Conservation (phyloP, 129 eudicot species). For the Flaveria sonorensis region DNA sequence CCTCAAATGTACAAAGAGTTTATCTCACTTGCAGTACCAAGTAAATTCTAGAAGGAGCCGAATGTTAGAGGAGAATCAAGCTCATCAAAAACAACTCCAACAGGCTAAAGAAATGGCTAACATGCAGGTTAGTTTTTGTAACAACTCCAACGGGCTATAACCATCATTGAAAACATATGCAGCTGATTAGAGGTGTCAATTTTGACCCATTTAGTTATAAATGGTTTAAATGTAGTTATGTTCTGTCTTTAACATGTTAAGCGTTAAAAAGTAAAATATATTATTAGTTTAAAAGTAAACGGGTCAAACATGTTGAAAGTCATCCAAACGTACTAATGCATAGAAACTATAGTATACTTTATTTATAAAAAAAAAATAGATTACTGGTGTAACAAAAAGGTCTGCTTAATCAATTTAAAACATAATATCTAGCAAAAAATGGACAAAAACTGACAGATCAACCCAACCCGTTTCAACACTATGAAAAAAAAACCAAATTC, state of each 20-base stretch:
- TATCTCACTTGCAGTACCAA: constrained; percentile 79
- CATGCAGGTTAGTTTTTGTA: constrained; percentile 50
- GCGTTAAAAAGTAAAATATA: background rate
- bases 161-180: background rate
- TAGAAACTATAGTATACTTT: background rate
- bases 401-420: background rate
- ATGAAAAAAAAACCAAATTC: background rate
- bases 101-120: constrained; percentile 70
- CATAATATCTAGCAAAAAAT: background rate
- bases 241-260: background rate
- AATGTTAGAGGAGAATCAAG: constrained; percentile 82
- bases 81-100: constrained; percentile 72
- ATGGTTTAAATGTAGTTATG: background rate
- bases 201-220: background rate
- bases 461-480: background rate
- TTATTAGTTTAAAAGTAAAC: background rate
- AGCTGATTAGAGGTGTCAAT: background rate
- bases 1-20: constrained; percentile 68
- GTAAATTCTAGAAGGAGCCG: constrained; percentile 64
- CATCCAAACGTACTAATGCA: background rate
- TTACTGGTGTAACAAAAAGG: background rate
- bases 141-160: background rate
- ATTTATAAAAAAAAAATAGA: background rate
- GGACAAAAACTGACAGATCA: background rate
- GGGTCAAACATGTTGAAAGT: background rate